Base-by-base conservation (phyloP, 768 basidiomycete species). In the Auricularia heimuer region DNA sequence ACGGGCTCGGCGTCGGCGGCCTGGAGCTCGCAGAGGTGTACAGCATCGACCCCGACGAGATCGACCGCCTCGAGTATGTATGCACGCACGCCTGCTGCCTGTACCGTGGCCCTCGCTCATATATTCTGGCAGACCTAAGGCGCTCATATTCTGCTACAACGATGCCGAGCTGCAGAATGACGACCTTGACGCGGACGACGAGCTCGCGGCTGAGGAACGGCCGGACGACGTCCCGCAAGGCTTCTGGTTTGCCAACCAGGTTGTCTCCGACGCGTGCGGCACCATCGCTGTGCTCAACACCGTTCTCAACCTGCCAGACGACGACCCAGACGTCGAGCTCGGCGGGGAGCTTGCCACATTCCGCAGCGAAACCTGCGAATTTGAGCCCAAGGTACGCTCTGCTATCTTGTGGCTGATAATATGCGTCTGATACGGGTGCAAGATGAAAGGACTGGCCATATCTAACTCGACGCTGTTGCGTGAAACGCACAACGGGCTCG, bases 201-300 rank as follows among this genome's bases (percentile, higher is more conserved):
- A 78, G 36, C 72, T 79, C 4, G 71, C 75, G 2, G 81, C 81
- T 68, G 65, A 70, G 34, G 67, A 80, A 35, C 82, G 85, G 70
- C 80, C 84, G 2, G 80, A 82, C 10, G 80, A 45, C 10, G 80
- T 87, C 8, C 60, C 84, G 2, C 80, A 82, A 65, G 76, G 73
- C 34, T 80, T 87, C 8, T 88, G 85, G 85, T 88, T 86, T 67
- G 85, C 85, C 10, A 85, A 87, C 72, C 86, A 88, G 71, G 78
- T 88, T 33, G 84, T 81, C 72, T 81, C 83, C 68, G 85, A 87
- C 69, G 84, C 85, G 3, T 87, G 86, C 70, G 85, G 84, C 7
- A 83, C 85, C 0, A 82, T 81, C 68, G 85, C 85, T 0, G 77
- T 87, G 10, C 74, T 87, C 4, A 87, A 86, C 68, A 81, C 86